These are phyloP conservation scores for Lactarius hatsudake DNA, from an alignment of 768 basidiomycete species.

Conservation along the genomic window DNA sequence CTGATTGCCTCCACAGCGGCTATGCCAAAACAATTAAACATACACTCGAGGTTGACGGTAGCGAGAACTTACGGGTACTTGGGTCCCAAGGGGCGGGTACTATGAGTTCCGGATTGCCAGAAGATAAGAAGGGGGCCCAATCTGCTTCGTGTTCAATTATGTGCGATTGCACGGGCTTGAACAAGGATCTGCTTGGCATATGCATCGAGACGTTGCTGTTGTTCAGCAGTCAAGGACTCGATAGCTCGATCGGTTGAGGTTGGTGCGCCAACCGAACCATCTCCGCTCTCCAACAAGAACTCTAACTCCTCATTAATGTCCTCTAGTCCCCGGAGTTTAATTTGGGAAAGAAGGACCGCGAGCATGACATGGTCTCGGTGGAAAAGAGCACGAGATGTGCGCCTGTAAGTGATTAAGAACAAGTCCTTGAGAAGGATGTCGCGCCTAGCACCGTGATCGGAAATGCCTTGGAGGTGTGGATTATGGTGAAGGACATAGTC, in stretches of 20 bases:
- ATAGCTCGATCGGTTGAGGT: constrained; percentile 38
- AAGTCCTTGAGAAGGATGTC: constrained; percentile 83
- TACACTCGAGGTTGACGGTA: constrained; percentile 8
- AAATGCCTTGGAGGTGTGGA: constrained; percentile 78
- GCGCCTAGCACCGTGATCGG: constrained; percentile 69
- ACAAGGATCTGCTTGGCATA: constrained; percentile 72
- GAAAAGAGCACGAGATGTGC: constrained; percentile 87
- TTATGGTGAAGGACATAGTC: constrained; percentile 92
- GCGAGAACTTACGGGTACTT: constrained; percentile 60
- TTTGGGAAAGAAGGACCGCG: constrained; percentile 85
- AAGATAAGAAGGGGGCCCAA: constrained; percentile 72
- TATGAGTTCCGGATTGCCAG: constrained; percentile 59
- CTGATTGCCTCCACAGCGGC: constrained; percentile 76
- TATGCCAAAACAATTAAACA: constrained; percentile 32
- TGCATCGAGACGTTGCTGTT: constrained; percentile 61
- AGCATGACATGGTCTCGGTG: constrained; percentile 90
- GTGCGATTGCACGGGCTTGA: constrained; percentile 70
- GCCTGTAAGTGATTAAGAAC: constrained; percentile 82
- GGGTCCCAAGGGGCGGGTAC: constrained; percentile 82
- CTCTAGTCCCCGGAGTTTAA: constrained; percentile 77
- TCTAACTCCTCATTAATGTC: constrained; percentile 85
- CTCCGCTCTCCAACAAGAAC: constrained; percentile 87
- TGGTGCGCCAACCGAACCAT: constrained; percentile 48
- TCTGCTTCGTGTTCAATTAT: constrained; percentile 57
- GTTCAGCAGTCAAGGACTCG: constrained; percentile 61